These are phyloP conservation scores for Ogataea ganodermae DNA, from an alignment of 805 yeast genomes.

Conservation along the genomic window DNA sequence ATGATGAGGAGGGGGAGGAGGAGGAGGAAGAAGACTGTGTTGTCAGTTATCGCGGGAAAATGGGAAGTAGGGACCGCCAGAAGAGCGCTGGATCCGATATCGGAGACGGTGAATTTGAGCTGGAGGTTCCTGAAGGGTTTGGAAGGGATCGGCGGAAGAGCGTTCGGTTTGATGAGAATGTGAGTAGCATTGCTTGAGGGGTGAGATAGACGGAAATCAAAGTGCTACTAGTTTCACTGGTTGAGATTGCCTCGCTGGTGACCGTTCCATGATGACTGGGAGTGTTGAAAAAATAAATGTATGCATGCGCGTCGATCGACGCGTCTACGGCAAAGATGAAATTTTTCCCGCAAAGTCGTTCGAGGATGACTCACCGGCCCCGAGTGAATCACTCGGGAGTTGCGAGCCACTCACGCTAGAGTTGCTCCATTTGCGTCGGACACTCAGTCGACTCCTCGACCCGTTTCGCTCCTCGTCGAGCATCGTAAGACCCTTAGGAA, in stretches of 20 bases:
- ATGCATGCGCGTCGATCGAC: no score
- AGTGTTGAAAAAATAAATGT: no score
- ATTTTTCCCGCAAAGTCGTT: no score
- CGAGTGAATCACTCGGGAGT: no score
- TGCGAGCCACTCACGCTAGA: no score
- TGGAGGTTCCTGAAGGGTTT: slow-evolving; percentile 28
- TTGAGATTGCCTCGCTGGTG: not conserved
- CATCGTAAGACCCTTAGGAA: no score
- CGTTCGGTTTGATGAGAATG: slow-evolving; percentile 32
- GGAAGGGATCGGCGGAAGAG: slow-evolving; percentile 32
- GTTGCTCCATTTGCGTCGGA: no score
- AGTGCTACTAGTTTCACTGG: not conserved
- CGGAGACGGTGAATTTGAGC: slow-evolving; percentile 15
- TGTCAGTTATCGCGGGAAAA: not conserved
- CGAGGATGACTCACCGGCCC: no score
- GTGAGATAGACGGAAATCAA: not conserved
- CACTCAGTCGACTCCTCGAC: no score
- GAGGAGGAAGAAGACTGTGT: not conserved
- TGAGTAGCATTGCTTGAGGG: slow-evolving; percentile 9
- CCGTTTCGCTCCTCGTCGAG: no score
- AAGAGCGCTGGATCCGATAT: slow-evolving; percentile 7
- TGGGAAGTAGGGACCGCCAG: slow-evolving; percentile 1
- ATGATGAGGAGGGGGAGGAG: slow-evolving; percentile 12
- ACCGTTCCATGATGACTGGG: no score
- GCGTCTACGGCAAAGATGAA: no score